A percentile compares a stretch with the other conserved stretches of the same genome.
Conservation (phyloP, 2,329 filamentous ascomycete genomes). For the Chrysoporthe austroafricana region DNA sequence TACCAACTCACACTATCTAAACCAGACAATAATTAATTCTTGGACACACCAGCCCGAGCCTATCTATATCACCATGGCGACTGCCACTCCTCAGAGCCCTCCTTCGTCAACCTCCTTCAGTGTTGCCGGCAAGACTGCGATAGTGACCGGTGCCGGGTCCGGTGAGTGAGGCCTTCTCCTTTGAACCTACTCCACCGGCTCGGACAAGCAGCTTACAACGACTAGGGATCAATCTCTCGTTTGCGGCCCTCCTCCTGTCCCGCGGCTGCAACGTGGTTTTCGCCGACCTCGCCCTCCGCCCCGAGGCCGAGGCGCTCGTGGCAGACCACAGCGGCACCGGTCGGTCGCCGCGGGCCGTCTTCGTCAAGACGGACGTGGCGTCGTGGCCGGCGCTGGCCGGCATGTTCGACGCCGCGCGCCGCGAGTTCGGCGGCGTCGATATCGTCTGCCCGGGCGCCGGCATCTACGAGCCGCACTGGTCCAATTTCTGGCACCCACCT, state of each 20-base stretch:
- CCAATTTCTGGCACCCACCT: slow-evolving; percentile 48
- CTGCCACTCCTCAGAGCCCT: background rate
- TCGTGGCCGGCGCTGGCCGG: slow-evolving; percentile 43
- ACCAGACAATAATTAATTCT: background rate
- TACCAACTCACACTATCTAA: background rate
- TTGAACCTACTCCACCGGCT: rapidly evolving
- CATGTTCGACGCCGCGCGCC: slow-evolving; percentile 41
- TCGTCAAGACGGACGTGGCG: slow-evolving; percentile 50
- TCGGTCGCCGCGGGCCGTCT: slow-evolving; percentile 41
- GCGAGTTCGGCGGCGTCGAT: slow-evolving; percentile 44
- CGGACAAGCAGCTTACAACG: background rate
- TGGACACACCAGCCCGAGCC: background rate
- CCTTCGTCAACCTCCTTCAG: slow-evolving; percentile 14
- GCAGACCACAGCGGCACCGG: slow-evolving; percentile 28
- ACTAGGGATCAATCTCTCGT: slow-evolving; percentile 48
- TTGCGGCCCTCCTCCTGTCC: slow-evolving; percentile 47
- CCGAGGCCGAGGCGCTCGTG: slow-evolving; percentile 45
- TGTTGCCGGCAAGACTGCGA: slow-evolving; percentile 52
- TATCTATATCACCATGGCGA: slow-evolving; percentile 7
- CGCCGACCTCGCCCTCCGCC: slow-evolving; percentile 47
- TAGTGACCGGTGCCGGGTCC: slow-evolving; percentile 59
- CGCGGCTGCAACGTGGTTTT: slow-evolving; percentile 50
- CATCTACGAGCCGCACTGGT: slow-evolving; percentile 50
- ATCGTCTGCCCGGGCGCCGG: slow-evolving; percentile 52
- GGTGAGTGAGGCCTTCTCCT: slow-evolving; percentile 38